Conservation (phyloP, 768 basidiomycete genomes). For the Tricholoma terreum region DNA sequence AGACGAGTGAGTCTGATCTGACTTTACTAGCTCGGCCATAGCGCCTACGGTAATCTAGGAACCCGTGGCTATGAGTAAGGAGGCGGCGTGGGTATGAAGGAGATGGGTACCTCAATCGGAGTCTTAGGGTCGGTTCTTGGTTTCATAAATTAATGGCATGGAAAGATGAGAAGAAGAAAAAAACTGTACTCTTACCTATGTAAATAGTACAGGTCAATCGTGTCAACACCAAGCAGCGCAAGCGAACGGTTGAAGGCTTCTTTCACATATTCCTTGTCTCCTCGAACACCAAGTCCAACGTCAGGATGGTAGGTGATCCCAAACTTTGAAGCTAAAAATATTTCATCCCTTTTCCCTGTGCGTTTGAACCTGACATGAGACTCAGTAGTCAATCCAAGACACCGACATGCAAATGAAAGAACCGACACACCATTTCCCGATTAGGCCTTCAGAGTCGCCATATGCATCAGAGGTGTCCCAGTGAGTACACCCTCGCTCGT, state of each 20-base stretch:
- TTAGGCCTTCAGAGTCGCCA: conserved; percentile 39
- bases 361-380: conserved; percentile 43
- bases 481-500: conserved; percentile 38
- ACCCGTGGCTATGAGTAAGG: conserved; percentile 6
- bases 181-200: conserved; percentile 23
- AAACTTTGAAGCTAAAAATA: conserved; percentile 62
- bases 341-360: conserved; percentile 47
- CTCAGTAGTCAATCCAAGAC: conserved; percentile 28
- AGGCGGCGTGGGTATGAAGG: not conserved
- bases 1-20: conserved; percentile 14
- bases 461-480: conserved; percentile 50
- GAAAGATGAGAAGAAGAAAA: not conserved
- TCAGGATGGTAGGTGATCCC: conserved; percentile 11
- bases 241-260: conserved; percentile 38
- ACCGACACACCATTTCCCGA: conserved; percentile 24
- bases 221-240: conserved; percentile 36
- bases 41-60: not conserved
- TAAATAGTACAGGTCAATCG: conserved; percentile 46
- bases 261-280: conserved; percentile 37
- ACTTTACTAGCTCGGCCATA: conserved; percentile 34
- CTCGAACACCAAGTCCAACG: conserved; percentile 15
- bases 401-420: not conserved
- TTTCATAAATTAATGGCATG: conserved; percentile 10
- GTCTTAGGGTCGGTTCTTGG: conserved; percentile 37
- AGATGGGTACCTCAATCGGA: conserved; percentile 43